Base-by-base conservation (phyloP, 2,329 filamentous ascomycete genomes). In the Beauveria pseudobassiana region DNA sequence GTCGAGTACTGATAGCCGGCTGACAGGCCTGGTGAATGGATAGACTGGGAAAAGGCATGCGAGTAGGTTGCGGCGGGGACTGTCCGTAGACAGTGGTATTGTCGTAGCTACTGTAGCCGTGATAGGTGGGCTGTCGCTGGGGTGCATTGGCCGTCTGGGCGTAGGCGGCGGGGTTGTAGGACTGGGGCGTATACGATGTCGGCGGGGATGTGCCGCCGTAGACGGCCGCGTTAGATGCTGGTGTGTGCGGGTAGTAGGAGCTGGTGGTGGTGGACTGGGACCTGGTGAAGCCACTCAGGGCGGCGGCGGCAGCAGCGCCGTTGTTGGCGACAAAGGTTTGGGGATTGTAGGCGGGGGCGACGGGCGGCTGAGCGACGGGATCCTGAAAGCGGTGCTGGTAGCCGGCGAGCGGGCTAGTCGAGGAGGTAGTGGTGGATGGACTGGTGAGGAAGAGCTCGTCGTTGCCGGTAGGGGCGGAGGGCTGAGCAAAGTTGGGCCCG, bases 381-480 rank as follows among this genome's bases (percentile, higher is more conserved):
- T 76, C 72, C 65, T 81, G 76, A 67, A 80, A 80, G 64, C 80
- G 77, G 64, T 82, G 78, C 64, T 82, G 78, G 69, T 84, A 81
- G 69, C 82, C 76, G 53, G 78, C 75, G 71, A 80, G 73, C 67
- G 80, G 72, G 75, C 73, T 63, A 30, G 56, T 28, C 28, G 51
- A 34, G 38, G 48, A 52, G 50, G 28, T 14, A 49, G 74, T 65
- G 74, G 78, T 66, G 72, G 73, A 64, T 20, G 76, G 78, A 72
- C 75, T 84, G 68, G 73, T 77, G 67, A 89, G 76, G 76, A 88
- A 90, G 63, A 88, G 77, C 74, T 90, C 87, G 67, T 88, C 86
- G 14, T 81, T 75, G 64, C 69, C 66, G 9, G 65, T 26, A 3
- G 64, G 50, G 43, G 16, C 63, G 59, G 63, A 65, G 65, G 51